phyloP scores from a whole-genome alignment of 2,329 filamentous ascomycete species.

The Fusarium pininemorale region DNA sequence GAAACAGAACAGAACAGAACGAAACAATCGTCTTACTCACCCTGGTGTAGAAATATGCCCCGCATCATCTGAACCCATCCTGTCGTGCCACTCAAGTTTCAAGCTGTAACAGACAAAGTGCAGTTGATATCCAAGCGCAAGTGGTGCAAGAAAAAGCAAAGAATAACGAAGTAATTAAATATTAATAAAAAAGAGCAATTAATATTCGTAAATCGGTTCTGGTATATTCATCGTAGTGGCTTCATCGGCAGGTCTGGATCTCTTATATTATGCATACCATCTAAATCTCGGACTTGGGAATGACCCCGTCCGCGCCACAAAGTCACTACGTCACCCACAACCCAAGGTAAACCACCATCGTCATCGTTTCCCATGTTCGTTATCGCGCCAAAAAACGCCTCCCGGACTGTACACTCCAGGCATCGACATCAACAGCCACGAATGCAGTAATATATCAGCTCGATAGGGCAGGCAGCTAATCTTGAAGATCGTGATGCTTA shows the following conservation, averaged over 20 bases:
- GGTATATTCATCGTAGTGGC: background rate
- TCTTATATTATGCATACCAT: conserved; percentile 22
- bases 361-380: conserved; percentile 25
- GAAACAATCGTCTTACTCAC: conserved; percentile 22
- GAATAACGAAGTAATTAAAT: background rate
- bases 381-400: conserved; percentile 6
- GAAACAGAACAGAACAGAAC: conserved; percentile 21
- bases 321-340: conserved; percentile 37
- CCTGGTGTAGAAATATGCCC: conserved; percentile 30
- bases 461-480: background rate
- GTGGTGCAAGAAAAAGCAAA: background rate
- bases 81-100: conserved; percentile 39
- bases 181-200: background rate
- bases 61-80: conserved; percentile 37
- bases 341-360: conserved; percentile 16
- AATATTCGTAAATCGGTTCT: background rate
- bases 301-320: conserved; percentile 32
- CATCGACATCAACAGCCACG: conserved; percentile 18
- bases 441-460: background rate
- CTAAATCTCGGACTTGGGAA: conserved; percentile 10
- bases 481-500: background rate
- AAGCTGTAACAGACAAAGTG: conserved; percentile 16
- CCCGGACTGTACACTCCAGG: conserved; percentile 11
- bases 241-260: background rate
- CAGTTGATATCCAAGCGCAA: background rate